phyloP scores from a whole-genome alignment of 352 stramenopile genomes.

The Pythium periplocum region DNA sequence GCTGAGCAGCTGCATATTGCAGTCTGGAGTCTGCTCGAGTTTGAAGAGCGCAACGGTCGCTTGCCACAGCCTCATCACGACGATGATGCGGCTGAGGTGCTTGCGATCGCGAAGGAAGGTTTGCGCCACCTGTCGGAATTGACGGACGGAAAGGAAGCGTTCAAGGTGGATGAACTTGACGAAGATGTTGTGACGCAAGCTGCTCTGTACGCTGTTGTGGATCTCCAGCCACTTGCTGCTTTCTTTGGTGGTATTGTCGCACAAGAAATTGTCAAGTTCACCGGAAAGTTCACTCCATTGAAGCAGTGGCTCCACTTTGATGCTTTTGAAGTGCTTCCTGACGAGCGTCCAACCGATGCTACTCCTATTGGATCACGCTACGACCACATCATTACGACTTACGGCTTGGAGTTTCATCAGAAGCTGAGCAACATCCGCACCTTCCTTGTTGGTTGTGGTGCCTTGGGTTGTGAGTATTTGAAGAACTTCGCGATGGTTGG shows the following conservation, averaged over 20 bases:
- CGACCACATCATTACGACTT: conserved; percentile 74
- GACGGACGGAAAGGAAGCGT: conserved; percentile 45
- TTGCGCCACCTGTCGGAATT: conserved; percentile 64
- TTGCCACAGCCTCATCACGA: conserved; percentile 65
- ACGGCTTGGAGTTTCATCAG: conserved; percentile 65
- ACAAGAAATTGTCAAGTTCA: conserved; percentile 88
- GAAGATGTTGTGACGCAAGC: conserved; percentile 58
- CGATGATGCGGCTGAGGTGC: conserved; percentile 51
- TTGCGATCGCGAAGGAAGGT: conserved; percentile 57
- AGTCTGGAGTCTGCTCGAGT: conserved; percentile 76
- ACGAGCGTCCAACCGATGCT: conserved; percentile 46
- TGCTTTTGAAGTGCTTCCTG: conserved; percentile 72
- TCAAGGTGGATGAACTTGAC: conserved; percentile 67
- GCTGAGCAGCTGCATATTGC: conserved; percentile 77
- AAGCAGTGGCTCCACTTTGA: conserved; percentile 86
- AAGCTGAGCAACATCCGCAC: conserved; percentile 61
- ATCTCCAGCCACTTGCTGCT: conserved; percentile 76
- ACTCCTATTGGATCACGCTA: conserved; percentile 64
- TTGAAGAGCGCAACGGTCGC: conserved; percentile 60
- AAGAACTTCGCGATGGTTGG: conserved; percentile 88
- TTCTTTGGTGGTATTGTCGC: conserved; percentile 81
- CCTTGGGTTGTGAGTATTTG: conserved; percentile 79
- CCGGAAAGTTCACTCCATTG: conserved; percentile 79
- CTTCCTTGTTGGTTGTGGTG: conserved; percentile 80
- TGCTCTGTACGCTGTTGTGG: conserved; percentile 49